These are phyloP conservation scores for Ogataea glucozyma DNA, from an alignment of 805 yeast genomes.

Conservation along the genomic window DNA sequence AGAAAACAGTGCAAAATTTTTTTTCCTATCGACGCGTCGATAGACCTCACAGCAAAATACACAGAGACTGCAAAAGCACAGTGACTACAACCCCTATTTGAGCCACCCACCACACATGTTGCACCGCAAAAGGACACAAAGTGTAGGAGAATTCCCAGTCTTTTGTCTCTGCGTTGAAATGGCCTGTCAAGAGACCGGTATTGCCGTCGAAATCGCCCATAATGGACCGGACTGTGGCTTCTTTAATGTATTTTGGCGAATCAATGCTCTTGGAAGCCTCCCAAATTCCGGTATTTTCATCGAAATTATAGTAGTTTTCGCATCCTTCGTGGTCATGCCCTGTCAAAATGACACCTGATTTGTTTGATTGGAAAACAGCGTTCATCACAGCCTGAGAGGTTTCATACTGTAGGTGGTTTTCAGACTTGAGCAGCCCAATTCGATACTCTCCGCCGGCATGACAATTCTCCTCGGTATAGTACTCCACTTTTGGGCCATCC, in stretches of 20 bases:
- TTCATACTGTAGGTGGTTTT: conserved; percentile 76
- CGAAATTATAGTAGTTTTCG: conserved; percentile 59
- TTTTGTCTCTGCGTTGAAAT: conserved; percentile 43
- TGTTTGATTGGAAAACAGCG: conserved; percentile 63
- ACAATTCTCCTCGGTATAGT: conserved; percentile 54
- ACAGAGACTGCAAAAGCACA: conserved; percentile 39
- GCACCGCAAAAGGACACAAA: conserved; percentile 80
- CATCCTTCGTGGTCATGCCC: conserved; percentile 99
- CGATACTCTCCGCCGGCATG: conserved; percentile 59
- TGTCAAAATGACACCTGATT: conserved; percentile 79
- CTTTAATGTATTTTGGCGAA: conserved; percentile 51
- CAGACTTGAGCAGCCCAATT: conserved; percentile 72
- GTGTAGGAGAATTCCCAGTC: conserved; percentile 69
- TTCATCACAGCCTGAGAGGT: conserved; percentile 68
- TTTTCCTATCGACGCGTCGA: background rate
- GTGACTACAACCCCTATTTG: conserved; percentile 52
- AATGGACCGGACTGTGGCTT: conserved; percentile 85
- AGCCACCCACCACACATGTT: conserved; percentile 96
- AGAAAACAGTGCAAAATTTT: background rate
- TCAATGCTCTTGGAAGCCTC: conserved; percentile 48
- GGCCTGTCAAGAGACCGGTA: conserved; percentile 81
- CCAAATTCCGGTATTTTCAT: conserved; percentile 51
- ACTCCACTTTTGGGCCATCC: conserved; percentile 78
- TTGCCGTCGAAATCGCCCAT: conserved; percentile 97
- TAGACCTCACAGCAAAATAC: conserved; percentile 11